Evolutionary conservation across 495 filamentous ascomycete species (phyloP).

Genomic region (Filosporella fistucella): DNA sequence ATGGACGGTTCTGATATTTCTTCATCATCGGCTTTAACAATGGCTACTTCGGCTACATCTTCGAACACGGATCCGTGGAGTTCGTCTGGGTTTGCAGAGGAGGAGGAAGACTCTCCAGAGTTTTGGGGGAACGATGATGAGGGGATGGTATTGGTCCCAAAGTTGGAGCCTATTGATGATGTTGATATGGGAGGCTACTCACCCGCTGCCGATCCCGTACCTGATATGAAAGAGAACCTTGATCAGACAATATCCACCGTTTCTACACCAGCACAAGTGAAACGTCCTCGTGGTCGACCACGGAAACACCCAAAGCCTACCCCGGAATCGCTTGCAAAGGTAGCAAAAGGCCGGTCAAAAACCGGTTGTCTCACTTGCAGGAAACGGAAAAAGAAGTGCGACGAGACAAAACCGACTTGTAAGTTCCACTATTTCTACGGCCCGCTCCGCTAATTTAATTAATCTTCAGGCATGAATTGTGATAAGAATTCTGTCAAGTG

Average conservation of each 20-base stretch:
- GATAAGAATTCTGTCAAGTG: conserved; percentile 92
- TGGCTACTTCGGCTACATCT: conserved; percentile 21
- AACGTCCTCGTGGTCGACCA: conserved; percentile 71
- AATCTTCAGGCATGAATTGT: conserved; percentile 66
- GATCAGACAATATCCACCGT: conserved; percentile 8
- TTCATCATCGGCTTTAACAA: conserved; percentile 16
- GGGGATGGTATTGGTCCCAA: conserved; percentile 11
- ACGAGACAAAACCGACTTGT: conserved; percentile 88
- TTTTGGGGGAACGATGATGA: conserved; percentile 19
- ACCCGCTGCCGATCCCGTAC: conserved; percentile 3
- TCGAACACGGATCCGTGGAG: conserved; percentile 23
- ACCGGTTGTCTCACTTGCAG: conserved; percentile 92
- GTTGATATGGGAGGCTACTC: conserved; percentile 14
- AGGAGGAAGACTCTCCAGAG: conserved; percentile 7
- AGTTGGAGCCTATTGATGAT: conserved; percentile 23
- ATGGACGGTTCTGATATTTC: conserved; percentile 19
- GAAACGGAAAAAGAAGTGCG: conserved; percentile 94
- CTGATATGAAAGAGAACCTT: conserved; percentile 7
- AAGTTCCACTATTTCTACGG: conserved; percentile 32
- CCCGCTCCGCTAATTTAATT: not conserved
- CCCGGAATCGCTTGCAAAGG: conserved; percentile 51
- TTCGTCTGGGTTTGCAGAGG: conserved; percentile 21
- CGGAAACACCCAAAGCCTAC: conserved; percentile 71
- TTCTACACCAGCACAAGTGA: conserved; percentile 26
- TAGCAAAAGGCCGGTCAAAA: conserved; percentile 86